phyloP scores from a whole-genome alignment of 805 yeast genomes.

The Ogataea dorogensis region DNA sequence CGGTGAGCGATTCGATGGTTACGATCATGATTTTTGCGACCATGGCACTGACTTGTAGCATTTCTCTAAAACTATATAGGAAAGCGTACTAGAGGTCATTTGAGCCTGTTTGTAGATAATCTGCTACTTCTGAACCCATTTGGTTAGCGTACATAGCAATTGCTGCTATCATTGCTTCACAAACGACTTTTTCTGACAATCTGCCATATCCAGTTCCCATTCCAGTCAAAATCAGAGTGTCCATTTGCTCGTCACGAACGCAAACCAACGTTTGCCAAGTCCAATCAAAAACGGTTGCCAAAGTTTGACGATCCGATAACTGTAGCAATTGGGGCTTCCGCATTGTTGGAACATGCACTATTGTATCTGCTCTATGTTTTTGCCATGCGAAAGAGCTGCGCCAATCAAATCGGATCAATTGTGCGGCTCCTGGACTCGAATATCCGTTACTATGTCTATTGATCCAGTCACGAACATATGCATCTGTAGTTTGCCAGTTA shows the following conservation, averaged over 20 bases:
- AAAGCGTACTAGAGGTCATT: neutral
- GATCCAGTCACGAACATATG: conserved; percentile 17
- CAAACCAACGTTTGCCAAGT: conserved; percentile 36
- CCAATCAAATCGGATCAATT: conserved; percentile 31
- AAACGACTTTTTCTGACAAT: conserved; percentile 32
- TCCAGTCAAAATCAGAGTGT: conserved; percentile 36
- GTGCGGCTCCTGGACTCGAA: conserved; percentile 31
- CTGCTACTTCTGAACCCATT: conserved; percentile 1
- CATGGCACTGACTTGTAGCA: conserved; percentile 24
- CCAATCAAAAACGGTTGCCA: conserved; percentile 35
- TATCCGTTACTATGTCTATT: conserved; percentile 31
- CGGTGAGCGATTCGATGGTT: conserved; percentile 28
- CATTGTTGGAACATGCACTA: conserved; percentile 42
- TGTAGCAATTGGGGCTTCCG: conserved; percentile 32
- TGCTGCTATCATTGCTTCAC: conserved; percentile 37
- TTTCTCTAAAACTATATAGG: conserved; percentile 24
- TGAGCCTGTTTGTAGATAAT: conserved; percentile 19
- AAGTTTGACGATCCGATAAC: conserved; percentile 5
- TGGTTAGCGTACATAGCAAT: conserved; percentile 28
- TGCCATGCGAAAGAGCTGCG: conserved; percentile 32
- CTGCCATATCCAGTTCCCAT: conserved; percentile 42
- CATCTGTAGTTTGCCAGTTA: conserved; percentile 26
- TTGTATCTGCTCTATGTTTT: conserved; percentile 27
- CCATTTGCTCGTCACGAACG: conserved; percentile 23
- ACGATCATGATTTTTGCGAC: conserved; percentile 27